Evolutionary conservation across 2,329 filamentous ascomycete genomes (phyloP).

Genomic region (Coniochaeta hoffmannii): DNA sequence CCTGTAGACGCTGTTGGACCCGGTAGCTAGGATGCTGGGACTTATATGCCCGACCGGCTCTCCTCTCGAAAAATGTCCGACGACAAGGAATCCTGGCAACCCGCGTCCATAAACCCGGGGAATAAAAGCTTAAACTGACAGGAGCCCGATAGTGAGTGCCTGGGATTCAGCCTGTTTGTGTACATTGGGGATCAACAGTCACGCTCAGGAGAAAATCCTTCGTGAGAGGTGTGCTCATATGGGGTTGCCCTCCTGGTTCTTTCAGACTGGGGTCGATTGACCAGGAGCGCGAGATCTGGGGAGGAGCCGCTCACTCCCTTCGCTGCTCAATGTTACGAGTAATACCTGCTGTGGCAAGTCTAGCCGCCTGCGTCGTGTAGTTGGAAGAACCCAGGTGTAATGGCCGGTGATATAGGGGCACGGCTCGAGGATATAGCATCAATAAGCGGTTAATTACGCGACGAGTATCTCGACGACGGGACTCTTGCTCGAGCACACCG

Average conservation of each 20-base stretch:
- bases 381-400: not conserved
- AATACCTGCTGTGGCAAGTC: no score
- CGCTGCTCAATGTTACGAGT: no score
- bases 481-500: not conserved
- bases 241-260: no score
- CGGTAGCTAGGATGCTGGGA: not conserved
- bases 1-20: not conserved
- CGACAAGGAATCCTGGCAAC: not conserved
- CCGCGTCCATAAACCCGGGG: not conserved
- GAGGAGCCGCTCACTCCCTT: no score
- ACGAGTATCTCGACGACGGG: not conserved
- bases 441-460: not conserved
- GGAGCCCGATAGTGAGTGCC: not conserved
- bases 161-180: not conserved
- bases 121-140: conserved; percentile 1
- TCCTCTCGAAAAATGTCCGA: not conserved
- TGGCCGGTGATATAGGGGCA: not conserved
- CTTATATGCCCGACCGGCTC: not conserved
- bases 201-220: not conserved
- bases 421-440: not conserved
- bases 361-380: not conserved
- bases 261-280: no score
- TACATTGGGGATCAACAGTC: not conserved
- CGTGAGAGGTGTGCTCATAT: not conserved
- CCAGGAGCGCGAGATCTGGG: no score